phyloP scores from a whole-genome alignment of 805 yeast species.

The Ogataea pignaliae region DNA sequence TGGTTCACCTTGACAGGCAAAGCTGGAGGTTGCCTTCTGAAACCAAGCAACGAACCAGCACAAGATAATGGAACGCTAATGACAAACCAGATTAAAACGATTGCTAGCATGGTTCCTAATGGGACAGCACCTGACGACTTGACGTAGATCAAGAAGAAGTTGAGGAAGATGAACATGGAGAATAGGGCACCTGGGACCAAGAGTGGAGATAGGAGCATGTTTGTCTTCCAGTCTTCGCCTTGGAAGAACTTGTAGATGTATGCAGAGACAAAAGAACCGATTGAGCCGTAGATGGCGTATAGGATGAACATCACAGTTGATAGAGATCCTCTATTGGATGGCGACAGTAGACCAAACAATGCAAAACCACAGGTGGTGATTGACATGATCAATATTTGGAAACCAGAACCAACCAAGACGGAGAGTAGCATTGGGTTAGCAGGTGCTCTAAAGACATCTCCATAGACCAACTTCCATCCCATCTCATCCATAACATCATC shows the following conservation, averaged over 20 bases:
- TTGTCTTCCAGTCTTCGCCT: conserved; percentile 87
- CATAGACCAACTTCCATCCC: conserved; percentile 96
- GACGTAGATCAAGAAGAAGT: conserved; percentile 73
- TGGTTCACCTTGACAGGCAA: conserved; percentile 87
- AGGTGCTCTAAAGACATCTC: conserved; percentile 92
- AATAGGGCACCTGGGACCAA: conserved; percentile 82
- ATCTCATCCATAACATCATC: conserved; percentile 86
- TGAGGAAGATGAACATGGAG: conserved; percentile 58
- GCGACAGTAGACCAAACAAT: conserved; percentile 82
- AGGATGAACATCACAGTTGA: conserved; percentile 85
- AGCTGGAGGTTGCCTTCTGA: conserved; percentile 42
- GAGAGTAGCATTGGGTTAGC: conserved; percentile 64
- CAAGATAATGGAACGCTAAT: conserved; percentile 82
- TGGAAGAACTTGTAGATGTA: conserved; percentile 82
- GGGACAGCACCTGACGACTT: conserved; percentile 95
- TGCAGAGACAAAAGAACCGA: conserved; percentile 87
- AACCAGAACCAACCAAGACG: conserved; percentile 82
- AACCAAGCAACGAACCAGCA: conserved; percentile 76
- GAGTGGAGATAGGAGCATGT: conserved; percentile 76
- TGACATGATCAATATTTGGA: conserved; percentile 76
- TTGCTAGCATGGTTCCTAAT: conserved; percentile 78
- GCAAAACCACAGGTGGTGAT: conserved; percentile 75
- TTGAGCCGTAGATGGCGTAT: conserved; percentile 73
- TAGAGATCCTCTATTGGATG: conserved; percentile 91
- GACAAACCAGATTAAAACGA: conserved; percentile 78